Evolutionary conservation across 1,284 basidiomycete species (phyloP).

Genomic region (Pseudozyma pruni): DNA sequence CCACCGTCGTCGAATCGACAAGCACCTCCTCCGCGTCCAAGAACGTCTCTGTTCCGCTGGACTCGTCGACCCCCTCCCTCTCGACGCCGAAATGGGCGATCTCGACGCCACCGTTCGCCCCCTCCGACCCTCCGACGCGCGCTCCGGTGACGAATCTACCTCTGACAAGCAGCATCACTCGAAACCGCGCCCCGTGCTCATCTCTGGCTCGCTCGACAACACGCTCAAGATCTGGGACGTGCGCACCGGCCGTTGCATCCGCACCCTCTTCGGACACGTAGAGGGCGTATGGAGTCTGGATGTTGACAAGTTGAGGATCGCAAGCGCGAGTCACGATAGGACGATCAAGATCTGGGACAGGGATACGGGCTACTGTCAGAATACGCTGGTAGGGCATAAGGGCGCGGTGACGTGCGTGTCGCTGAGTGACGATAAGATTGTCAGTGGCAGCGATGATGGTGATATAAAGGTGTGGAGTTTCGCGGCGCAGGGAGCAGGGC

Average conservation of each 20-base stretch:
- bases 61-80: constrained; percentile 56
- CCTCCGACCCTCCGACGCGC: constrained; percentile 7
- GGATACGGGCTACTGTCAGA: constrained; percentile 85
- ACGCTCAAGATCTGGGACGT: constrained; percentile 97
- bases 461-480: constrained; percentile 71
- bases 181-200: constrained; percentile 73
- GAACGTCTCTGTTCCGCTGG: constrained; percentile 58
- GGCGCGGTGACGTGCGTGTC: constrained; percentile 91
- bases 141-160: constrained; percentile 17
- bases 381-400: constrained; percentile 92
- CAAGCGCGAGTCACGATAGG: constrained; percentile 89
- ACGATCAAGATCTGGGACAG: constrained; percentile 91
- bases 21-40: constrained; percentile 52
- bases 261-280: constrained; percentile 89
- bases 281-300: constrained; percentile 97
- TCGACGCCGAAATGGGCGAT: constrained; percentile 63
- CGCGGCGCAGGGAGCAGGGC: constrained; percentile 5
- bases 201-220: constrained; percentile 93
- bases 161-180: too few species aligned
- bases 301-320: constrained; percentile 88
- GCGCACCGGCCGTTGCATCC: constrained; percentile 80
- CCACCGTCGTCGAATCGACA: constrained; percentile 51
- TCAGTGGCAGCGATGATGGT: constrained; percentile 91
- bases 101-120: constrained; percentile 44
- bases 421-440: constrained; percentile 92